Evolutionary conservation across 768 basidiomycete species (phyloP), one percentile per base, ranked within the genome.

Genomic region (Kondoa subrosea): DNA sequence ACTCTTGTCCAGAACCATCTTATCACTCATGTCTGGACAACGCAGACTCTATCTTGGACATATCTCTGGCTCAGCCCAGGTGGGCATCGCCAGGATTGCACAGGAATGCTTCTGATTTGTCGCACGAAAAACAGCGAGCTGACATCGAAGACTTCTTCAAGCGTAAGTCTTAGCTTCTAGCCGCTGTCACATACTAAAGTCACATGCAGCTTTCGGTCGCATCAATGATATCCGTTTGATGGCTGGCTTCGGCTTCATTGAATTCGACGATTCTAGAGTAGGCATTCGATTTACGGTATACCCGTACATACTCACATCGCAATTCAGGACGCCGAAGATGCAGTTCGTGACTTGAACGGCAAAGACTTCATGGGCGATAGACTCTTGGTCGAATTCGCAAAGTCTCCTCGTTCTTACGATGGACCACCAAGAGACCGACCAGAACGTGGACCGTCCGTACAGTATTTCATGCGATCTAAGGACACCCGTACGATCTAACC

Each of bases 321-420:
- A 14, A 14, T 1, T 29, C 71, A 92, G 87, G 95, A 99, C 72
- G 93, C 93, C 4, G 92, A 97, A 75, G 91, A 96, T 76, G 92
- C 89, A 50, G 83, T 93, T 25, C 81, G 84, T 64, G 83, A 88
- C 67, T 87, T 89, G 79, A 68, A 69, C 69, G 71, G 71, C 33
- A 91, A 91, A 78, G 78, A 81, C 34, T 92, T 95, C 79, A 85
- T 91, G 85, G 92, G 92, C 60, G 81, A 84, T 71, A 87, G 84
- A 75, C 88, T 99, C 71, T 87, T 95, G 16, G 91, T 99, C 58
- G 90, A 99, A 77, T 91, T 91, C 75, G 91, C 93, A 4, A 92
- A 93, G 77, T 92, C 96, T 74, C 70, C 72, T 50, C 71, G 73
- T 68, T 50, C 29, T 17, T 56, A 56, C 66, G 69, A 67, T 67